Conservation (phyloP, 495 filamentous ascomycete species). For the Podospora australis region DNA sequence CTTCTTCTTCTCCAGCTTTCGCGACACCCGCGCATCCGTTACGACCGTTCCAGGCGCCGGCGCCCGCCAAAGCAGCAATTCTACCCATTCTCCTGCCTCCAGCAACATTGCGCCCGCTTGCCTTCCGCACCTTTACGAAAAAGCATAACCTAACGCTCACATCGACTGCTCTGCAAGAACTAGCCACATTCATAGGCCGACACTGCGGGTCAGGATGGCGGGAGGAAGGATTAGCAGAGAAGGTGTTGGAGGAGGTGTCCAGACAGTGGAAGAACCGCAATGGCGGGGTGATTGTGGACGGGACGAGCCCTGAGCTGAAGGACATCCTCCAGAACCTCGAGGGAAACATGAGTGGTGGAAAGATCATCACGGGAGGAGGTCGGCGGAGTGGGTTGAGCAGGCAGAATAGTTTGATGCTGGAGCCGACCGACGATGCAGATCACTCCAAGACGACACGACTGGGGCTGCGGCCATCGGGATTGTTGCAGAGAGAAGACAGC, state of each 20-base stretch:
- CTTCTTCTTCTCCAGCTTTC: constrained; percentile 86
- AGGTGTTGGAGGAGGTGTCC: constrained; percentile 84
- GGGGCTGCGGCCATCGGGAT: constrained; percentile 34
- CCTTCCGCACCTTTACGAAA: constrained; percentile 94
- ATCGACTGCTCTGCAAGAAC: constrained; percentile 71
- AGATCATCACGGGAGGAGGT: constrained; percentile 43
- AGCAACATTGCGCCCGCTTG: constrained; percentile 78
- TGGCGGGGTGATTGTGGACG: constrained; percentile 84
- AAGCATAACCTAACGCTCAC: constrained; percentile 95
- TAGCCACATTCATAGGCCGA: constrained; percentile 83
- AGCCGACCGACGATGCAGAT: constrained; percentile 32
- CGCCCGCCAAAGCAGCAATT: constrained; percentile 62
- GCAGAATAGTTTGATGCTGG: constrained; percentile 50
- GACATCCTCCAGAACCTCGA: constrained; percentile 75
- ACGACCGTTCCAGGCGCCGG: constrained; percentile 44
- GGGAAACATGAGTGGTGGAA: constrained; percentile 75
- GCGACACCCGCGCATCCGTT: constrained; percentile 74
- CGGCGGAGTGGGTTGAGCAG: constrained; percentile 42
- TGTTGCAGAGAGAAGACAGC: constrained; percentile 47
- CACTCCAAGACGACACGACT: constrained; percentile 36
- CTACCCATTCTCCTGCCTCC: constrained; percentile 84
- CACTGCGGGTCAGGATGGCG: constrained; percentile 95
- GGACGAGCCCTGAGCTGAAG: constrained; percentile 67
- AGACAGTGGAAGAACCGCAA: constrained; percentile 79
- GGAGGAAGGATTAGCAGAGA: constrained; percentile 88